Evolutionary conservation across 176 grass and related monocot genomes (phyloP).

Genomic region (Melocanna baccifera): DNA sequence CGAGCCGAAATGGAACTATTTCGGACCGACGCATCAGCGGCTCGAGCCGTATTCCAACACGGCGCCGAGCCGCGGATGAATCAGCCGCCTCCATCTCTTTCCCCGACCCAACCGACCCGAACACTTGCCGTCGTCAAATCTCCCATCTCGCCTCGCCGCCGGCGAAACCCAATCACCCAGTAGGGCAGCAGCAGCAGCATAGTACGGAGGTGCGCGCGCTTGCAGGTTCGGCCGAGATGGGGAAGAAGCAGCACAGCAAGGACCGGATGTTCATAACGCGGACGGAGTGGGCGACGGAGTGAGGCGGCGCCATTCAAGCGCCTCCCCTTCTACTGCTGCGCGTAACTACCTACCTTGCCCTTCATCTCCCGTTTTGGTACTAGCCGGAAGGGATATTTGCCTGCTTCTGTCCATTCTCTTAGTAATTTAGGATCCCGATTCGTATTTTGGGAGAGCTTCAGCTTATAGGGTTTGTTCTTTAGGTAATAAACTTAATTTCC

Average conservation of each 20-base stretch:
- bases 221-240: slow-evolving; percentile 48
- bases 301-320: slow-evolving; percentile 93
- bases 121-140: slow-evolving; percentile 26
- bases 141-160: slow-evolving; percentile 20
- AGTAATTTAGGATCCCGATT: slow-evolving; percentile 14
- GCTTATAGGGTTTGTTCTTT: slow-evolving; percentile 30
- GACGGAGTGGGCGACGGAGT: slow-evolving; percentile 97
- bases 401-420: neutral
- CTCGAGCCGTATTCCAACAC: slow-evolving; percentile 18
- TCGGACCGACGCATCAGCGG: slow-evolving; percentile 13
- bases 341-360: slow-evolving; percentile 38
- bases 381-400: neutral
- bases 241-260: slow-evolving; percentile 99
- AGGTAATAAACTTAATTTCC: neutral
- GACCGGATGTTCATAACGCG: slow-evolving; percentile 95
- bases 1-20: neutral
- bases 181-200: neutral
- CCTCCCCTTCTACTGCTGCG: slow-evolving; percentile 97
- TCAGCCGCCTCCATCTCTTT: slow-evolving; percentile 1
- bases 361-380: neutral
- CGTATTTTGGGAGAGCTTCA: neutral
- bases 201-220: neutral
- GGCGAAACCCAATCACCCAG: neutral
- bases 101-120: slow-evolving; percentile 13
- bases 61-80: slow-evolving; percentile 8